phyloP scores from a whole-genome alignment of 257 asterid genomes.

The Vinca minor region DNA sequence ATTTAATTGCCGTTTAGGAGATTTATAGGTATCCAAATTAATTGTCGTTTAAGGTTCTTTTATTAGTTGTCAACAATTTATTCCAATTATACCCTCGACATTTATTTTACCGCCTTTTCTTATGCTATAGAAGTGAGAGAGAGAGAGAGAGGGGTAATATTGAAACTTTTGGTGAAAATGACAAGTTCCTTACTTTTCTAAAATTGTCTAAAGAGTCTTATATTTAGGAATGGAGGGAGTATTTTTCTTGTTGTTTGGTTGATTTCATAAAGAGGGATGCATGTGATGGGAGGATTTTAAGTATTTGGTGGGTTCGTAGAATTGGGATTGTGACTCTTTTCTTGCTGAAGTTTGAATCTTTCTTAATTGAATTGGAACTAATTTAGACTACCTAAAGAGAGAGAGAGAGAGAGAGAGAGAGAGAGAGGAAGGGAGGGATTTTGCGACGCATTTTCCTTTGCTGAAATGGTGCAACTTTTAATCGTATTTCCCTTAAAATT shows the following conservation, averaged over 20 bases:
- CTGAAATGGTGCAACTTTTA: neutral
- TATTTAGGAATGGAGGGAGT: too few species aligned
- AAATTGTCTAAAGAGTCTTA: too few species aligned
- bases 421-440: neutral
- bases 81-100: too few species aligned
- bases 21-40: too few species aligned
- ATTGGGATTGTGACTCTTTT: neutral
- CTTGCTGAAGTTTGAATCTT: neutral
- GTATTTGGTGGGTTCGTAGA: neutral
- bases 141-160: too few species aligned
- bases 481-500: neutral
- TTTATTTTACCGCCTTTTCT: too few species aligned
- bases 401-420: neutral
- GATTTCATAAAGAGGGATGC: neutral
- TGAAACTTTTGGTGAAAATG: too few species aligned
- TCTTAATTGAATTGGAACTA: neutral
- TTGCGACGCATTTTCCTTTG: neutral
- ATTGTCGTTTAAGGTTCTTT: too few species aligned
- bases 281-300: neutral
- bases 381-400: neutral
- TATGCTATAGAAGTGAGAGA: too few species aligned
- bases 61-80: too few species aligned
- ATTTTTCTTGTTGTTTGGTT: conserved; percentile 1
- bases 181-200: too few species aligned
- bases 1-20: too few species aligned